phyloP scores from a whole-genome alignment of 352 stramenopile species.

The Phytopythium ostracodes region DNA sequence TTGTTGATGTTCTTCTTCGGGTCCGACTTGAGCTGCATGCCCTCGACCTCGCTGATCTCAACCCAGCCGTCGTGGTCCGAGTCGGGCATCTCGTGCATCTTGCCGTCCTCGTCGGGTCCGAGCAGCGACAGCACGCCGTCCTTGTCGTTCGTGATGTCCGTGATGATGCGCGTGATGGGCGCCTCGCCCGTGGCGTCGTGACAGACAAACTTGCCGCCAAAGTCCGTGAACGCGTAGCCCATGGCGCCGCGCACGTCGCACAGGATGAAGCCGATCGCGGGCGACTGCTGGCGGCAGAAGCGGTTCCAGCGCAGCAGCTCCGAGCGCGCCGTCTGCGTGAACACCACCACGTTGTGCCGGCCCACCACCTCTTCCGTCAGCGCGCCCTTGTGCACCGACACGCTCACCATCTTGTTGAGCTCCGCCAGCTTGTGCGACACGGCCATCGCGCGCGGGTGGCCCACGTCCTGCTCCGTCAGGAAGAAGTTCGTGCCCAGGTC shows the following conservation, averaged over 20 bases:
- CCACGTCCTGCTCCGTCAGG: slow-evolving; percentile 78
- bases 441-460: slow-evolving; percentile 49
- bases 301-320: slow-evolving; percentile 88
- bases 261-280: slow-evolving; percentile 76
- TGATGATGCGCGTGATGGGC: slow-evolving; percentile 85
- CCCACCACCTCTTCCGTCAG: slow-evolving; percentile 63
- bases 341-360: slow-evolving; percentile 87
- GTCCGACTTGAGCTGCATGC: slow-evolving; percentile 62
- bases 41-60: slow-evolving; percentile 81
- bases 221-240: slow-evolving; percentile 81
- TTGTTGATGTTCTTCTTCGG: slow-evolving; percentile 72
- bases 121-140: slow-evolving; percentile 74
- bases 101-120: slow-evolving; percentile 78
- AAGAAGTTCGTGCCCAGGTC: slow-evolving; percentile 95
- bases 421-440: slow-evolving; percentile 84
- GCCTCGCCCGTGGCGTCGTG: slow-evolving; percentile 80
- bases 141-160: slow-evolving; percentile 79
- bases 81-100: slow-evolving; percentile 87
- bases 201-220: slow-evolving; percentile 66
- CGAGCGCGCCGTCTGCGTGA: slow-evolving; percentile 65
- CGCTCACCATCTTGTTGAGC: slow-evolving; percentile 89
- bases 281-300: slow-evolving; percentile 79
- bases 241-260: slow-evolving; percentile 77
- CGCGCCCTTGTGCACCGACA: slow-evolving; percentile 65
- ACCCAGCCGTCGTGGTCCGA: slow-evolving; percentile 84